phyloP scores from a whole-genome alignment of 2,329 filamentous ascomycete genomes.

The Dactylonectria macrodidyma region DNA sequence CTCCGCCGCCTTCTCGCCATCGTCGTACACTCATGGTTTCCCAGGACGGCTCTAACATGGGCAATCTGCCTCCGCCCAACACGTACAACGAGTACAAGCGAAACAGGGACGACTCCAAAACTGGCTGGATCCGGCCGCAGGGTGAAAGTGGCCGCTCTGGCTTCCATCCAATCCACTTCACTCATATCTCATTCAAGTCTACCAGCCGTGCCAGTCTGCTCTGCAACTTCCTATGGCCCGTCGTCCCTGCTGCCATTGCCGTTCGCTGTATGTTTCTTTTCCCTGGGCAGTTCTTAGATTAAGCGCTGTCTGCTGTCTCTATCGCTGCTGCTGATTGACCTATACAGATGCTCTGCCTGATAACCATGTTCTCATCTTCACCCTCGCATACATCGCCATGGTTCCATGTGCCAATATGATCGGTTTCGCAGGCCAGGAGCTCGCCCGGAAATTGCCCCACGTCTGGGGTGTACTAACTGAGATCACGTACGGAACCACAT shows the following conservation, averaged over 20 bases:
- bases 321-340: conserved; percentile 21
- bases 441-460: conserved; percentile 84
- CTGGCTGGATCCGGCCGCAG: conserved; percentile 43
- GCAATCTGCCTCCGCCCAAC: conserved; percentile 47
- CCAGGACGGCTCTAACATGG: conserved; percentile 28
- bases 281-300: not conserved
- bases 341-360: conserved; percentile 53
- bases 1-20: conserved; percentile 1
- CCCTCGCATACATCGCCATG: conserved; percentile 65
- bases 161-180: conserved; percentile 61
- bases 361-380: conserved; percentile 62
- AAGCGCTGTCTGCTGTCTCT: not conserved
- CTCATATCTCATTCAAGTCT: conserved; percentile 60
- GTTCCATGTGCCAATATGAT: conserved; percentile 66
- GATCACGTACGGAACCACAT: conserved; percentile 61
- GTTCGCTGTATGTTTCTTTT: conserved; percentile 53
- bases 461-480: conserved; percentile 76
- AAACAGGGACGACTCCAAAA: conserved; percentile 30
- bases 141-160: conserved; percentile 64
- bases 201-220: conserved; percentile 61
- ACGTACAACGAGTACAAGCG: conserved; percentile 45
- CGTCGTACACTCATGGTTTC: conserved; percentile 27
- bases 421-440: conserved; percentile 73
- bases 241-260: conserved; percentile 64
- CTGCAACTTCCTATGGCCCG: conserved; percentile 66